A percentile compares a stretch with the other conserved stretches of the same genome.
Conservation (phyloP, 345 rosid genomes). For the Populus euphratica region DNA sequence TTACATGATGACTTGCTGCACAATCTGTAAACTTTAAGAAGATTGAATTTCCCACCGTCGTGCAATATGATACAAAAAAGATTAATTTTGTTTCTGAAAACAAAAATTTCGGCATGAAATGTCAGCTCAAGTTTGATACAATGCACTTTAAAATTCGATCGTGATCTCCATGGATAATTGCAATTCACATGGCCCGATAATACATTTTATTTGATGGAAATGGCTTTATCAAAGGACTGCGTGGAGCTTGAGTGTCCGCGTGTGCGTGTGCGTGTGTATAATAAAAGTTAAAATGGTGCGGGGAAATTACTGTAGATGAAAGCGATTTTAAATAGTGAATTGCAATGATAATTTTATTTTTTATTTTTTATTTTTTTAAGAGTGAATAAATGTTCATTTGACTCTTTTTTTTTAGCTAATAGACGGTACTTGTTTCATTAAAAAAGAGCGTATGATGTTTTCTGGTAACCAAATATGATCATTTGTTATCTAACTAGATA, state of each 20-base stretch:
- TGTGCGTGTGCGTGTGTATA: too few species aligned
- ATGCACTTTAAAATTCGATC: neutral
- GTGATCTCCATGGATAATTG: neutral
- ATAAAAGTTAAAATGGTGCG: too few species aligned
- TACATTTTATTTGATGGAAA: too few species aligned
- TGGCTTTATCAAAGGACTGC: neutral
- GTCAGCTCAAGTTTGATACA: too few species aligned
- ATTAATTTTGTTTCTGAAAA: too few species aligned
- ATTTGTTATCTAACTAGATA: too few species aligned
- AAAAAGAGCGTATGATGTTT: rapidly evolving
- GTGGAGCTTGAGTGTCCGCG: neutral
- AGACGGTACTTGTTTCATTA: rapidly evolving
- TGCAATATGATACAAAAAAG: neutral
- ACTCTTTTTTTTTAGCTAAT: too few species aligned
- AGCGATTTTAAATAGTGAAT: too few species aligned
- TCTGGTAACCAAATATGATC: rapidly evolving
- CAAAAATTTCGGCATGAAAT: too few species aligned
- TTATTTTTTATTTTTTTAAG: too few species aligned
- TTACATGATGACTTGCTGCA: neutral
- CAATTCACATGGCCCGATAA: neutral
- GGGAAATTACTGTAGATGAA: too few species aligned
- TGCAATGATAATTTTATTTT: too few species aligned
- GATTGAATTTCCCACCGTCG: neutral
- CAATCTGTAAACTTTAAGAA: neutral
- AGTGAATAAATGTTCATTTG: rapidly evolving